Evolutionary conservation across 306 rosid genomes (phyloP), one percentile per base, ranked within the genome.

Genomic region (Herpetospermum pedunculosum): DNA sequence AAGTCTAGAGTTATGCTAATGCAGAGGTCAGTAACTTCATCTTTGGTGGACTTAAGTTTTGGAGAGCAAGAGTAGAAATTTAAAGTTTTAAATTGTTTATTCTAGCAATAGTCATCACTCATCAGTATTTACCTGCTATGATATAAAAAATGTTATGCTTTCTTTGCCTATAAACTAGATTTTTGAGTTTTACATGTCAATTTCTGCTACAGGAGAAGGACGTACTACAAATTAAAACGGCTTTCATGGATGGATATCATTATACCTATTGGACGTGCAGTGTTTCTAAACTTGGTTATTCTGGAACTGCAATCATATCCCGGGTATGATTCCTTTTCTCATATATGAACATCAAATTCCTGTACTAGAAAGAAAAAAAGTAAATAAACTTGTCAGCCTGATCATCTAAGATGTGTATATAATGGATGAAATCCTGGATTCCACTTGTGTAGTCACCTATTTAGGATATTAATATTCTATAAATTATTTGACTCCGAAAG

Each of bases 231-330:
- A 87, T 91, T 63, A 85, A 83, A 73, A 76, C 74, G 43, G 63
- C 72, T 79, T 82, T 93, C 37, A 62, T 93, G 62, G 88, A 91
- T 75, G 97, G 97, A 62, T 93, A 89, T 59, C 91, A 85, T 52
- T 83, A 91, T 82, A 88, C 92, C 83, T 94, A 86, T 81, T 91
- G 98, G 98, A 89, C 96, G 2, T 91, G 97, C 47, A 91, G 96
- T 86, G 83, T 85, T 80, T 82, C 95, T 64, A 94, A 91, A 78
- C 97, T 94, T 65, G 97, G 97, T 78, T 94, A 94, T 80, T 89
- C 97, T 50, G 98, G 98, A 83, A 89, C 97, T 46, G 92, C 94
- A 64, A 89, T 93, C 71, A 91, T 93, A 76, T 93, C 97, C 72
- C 85, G 97, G 88, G 98, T 87, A 83, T 74, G 75, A n/a, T 35